These are phyloP conservation scores for Syzygium grande DNA, from an alignment of 345 rosid genomes.

Conservation along the genomic window DNA sequence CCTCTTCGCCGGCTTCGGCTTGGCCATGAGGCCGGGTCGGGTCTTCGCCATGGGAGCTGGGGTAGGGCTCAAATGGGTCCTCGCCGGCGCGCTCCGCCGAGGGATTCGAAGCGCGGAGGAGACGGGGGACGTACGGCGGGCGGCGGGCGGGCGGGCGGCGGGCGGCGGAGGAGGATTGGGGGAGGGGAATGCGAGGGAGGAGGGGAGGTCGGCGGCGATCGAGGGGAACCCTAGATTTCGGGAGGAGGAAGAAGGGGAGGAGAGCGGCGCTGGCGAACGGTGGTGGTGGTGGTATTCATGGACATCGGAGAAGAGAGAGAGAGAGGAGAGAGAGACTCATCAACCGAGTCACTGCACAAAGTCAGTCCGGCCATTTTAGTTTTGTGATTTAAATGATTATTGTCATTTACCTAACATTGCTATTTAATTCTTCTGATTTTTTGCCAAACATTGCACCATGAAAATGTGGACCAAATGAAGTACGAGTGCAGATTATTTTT, in stretches of 20 bases:
- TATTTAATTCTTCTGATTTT: neutral
- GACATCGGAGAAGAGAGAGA: neutral
- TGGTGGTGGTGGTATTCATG: neutral
- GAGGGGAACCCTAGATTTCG: conserved; percentile 25
- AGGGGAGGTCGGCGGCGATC: neutral
- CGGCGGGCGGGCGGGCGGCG: neutral
- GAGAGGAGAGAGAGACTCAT: neutral
- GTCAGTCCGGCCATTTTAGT: neutral
- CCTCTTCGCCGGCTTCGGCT: conserved; percentile 11
- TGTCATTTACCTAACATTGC: neutral
- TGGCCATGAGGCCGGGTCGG: conserved; percentile 40
- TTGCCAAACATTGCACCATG: neutral
- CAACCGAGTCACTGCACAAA: neutral
- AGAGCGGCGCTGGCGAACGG: neutral
- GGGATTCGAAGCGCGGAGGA: neutral
- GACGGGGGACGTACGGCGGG: neutral
- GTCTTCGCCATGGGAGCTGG: conserved; percentile 60
- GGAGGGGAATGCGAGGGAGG: neutral
- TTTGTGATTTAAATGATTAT: neutral
- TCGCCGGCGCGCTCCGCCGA: neutral
- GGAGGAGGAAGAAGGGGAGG: neutral
- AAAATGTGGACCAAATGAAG: neutral
- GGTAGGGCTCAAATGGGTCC: neutral
- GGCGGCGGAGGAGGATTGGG: neutral
- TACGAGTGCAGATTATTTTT: neutral